phyloP scores from a whole-genome alignment of 768 basidiomycete species.

The Termitomyces sp. region DNA sequence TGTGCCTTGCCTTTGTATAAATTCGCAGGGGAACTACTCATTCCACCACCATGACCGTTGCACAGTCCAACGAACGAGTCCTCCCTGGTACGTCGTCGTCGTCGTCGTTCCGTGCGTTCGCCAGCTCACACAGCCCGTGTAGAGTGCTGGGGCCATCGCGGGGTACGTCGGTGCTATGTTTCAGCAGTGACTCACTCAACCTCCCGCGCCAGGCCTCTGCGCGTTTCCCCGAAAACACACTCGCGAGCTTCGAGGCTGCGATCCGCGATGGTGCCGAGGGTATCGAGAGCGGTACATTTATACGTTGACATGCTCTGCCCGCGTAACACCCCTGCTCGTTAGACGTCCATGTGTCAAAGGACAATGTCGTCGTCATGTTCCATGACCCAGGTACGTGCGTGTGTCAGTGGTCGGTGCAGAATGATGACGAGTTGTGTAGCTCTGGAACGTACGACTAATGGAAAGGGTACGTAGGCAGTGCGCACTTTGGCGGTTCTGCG shows the following conservation, averaged over 20 bases:
- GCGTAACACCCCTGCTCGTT: constrained; percentile 38
- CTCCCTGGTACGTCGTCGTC: constrained; percentile 25
- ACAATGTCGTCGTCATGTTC: constrained; percentile 90
- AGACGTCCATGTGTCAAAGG: constrained; percentile 94
- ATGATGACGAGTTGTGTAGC: constrained; percentile 27
- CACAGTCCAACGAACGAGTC: constrained; percentile 4
- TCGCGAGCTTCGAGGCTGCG: constrained; percentile 92
- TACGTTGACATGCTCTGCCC: constrained; percentile 22
- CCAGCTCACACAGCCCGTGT: not conserved
- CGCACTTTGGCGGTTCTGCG: not conserved
- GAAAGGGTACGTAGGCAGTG: constrained; percentile 46
- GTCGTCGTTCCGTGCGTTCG: not conserved
- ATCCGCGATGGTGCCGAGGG: constrained; percentile 93
- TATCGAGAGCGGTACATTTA: constrained; percentile 87
- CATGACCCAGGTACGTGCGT: constrained; percentile 70
- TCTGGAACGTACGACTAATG: constrained; percentile 79
- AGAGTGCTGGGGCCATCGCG: constrained; percentile 70
- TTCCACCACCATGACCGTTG: constrained; percentile 4
- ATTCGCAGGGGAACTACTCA: not conserved
- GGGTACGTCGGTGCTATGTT: constrained; percentile 28
- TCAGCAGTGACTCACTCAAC: not conserved
- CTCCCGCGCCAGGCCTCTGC: constrained; percentile 66
- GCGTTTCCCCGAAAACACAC: constrained; percentile 88
- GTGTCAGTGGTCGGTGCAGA: not conserved
- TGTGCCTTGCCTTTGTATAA: not conserved